Evolutionary conservation across 192 early-diverging fungal species (phyloP).

Genomic region (Backusella westeae): DNA sequence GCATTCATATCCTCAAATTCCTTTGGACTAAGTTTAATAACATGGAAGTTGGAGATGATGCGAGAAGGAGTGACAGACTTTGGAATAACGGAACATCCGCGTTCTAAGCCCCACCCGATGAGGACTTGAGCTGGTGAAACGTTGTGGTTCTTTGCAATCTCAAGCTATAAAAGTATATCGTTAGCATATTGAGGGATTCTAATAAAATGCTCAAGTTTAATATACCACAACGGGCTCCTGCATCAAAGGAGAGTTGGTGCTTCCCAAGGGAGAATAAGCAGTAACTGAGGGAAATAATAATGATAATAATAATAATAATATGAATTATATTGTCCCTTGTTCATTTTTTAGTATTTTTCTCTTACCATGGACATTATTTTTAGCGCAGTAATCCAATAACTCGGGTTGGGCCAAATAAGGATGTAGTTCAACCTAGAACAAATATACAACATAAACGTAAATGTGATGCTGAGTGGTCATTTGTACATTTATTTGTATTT

Average conservation of each 20-base stretch:
- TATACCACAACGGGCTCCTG: constrained; percentile 27
- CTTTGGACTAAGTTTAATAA: constrained; percentile 5
- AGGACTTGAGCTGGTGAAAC: constrained; percentile 72
- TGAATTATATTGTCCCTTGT: not conserved
- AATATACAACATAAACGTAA: constrained; percentile 6
- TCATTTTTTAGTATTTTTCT: not conserved
- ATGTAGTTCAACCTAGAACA: constrained; percentile 77
- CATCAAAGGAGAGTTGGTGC: constrained; percentile 22
- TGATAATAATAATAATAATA: not conserved
- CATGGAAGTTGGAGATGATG: constrained; percentile 24
- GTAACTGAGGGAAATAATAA: constrained; percentile 41
- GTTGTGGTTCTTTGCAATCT: constrained; percentile 66
- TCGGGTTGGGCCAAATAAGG: constrained; percentile 72
- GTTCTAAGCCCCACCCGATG: constrained; percentile 73
- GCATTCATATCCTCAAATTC: not conserved
- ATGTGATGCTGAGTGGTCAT: not conserved
- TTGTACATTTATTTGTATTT: constrained; percentile 1
- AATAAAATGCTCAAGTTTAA: not conserved
- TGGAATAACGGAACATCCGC: constrained; percentile 78
- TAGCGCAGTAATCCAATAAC: constrained; percentile 69
- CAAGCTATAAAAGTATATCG: constrained; percentile 2
- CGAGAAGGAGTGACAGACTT: constrained; percentile 67
- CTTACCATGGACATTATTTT: constrained; percentile 58
- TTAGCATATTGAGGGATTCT: not conserved
- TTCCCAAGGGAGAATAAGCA: constrained; percentile 84